A percentile compares a stretch with the other conserved stretches of the same genome.
phyloP scores from a whole-genome alignment of 139 green algal genomes.

The Picochlorum sp. region DNA sequence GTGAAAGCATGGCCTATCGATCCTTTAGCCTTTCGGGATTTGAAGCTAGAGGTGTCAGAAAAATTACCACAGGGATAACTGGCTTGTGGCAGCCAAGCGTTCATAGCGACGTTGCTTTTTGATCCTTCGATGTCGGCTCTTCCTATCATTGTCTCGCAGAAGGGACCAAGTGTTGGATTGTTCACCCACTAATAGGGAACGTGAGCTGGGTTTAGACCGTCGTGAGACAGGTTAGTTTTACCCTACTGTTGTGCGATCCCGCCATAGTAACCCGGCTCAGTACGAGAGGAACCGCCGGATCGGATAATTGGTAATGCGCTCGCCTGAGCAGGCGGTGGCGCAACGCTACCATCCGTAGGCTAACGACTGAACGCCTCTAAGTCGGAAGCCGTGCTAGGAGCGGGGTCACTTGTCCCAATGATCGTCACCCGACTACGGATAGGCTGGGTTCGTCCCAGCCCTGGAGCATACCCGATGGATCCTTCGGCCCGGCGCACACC shows the following conservation, averaged over 20 bases:
- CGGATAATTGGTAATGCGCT: constrained; percentile 72
- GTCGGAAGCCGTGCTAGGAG: constrained; percentile 63
- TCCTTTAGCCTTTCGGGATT: constrained; percentile 82
- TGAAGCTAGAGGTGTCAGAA: constrained; percentile 85
- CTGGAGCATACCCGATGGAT: constrained; percentile 58
- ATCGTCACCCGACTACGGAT: constrained; percentile 65
- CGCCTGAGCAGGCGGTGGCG: constrained; percentile 69
- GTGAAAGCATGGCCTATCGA: constrained; percentile 92
- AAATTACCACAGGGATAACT: constrained; percentile 86
- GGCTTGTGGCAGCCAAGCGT: constrained; percentile 77
- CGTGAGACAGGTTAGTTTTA: constrained; percentile 50
- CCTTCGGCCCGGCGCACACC: constrained; percentile 29
- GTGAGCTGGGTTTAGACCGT: constrained; percentile 72
- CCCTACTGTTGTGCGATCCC: constrained; percentile 72
- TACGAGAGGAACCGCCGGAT: constrained; percentile 88
- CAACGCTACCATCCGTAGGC: constrained; percentile 76
- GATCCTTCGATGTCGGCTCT: constrained; percentile 33
- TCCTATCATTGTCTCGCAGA: constrained; percentile 51
- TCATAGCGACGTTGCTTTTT: constrained; percentile 6
- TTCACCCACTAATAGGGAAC: constrained; percentile 71
- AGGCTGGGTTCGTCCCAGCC: constrained; percentile 45
- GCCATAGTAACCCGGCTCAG: constrained; percentile 83
- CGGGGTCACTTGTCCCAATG: constrained; percentile 51
- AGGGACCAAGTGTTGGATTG: constrained; percentile 68
- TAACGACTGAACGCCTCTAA: constrained; percentile 84